Evolutionary conservation across 805 yeast genomes (phyloP).

Genomic region (Starmera caribaea): DNA sequence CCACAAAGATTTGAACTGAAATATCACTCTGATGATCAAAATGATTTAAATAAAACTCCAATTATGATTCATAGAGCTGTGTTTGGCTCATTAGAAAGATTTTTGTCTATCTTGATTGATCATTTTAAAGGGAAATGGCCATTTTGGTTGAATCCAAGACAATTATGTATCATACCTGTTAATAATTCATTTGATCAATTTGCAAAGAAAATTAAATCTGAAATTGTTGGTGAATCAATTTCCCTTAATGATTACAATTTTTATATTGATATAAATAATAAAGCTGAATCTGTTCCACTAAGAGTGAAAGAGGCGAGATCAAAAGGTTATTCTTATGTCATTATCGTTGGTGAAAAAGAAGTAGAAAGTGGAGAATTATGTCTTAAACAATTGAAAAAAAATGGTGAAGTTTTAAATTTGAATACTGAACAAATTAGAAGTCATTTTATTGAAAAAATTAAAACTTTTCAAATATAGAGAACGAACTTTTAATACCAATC

Average conservation of each 20-base stretch:
- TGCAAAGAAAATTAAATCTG: constrained; percentile 44
- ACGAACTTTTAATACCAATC: too few relatives aligned
- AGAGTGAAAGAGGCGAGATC: constrained; percentile 71
- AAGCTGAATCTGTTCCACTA: constrained; percentile 71
- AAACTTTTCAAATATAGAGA: constrained; percentile 1
- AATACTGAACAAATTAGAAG: constrained; percentile 40
- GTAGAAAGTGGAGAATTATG: constrained; percentile 48
- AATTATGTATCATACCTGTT: constrained; percentile 77
- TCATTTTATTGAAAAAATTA: constrained; percentile 32
- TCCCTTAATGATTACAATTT: constrained; percentile 54
- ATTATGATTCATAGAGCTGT: constrained; percentile 96
- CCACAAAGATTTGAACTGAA: constrained; percentile 75
- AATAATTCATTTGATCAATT: constrained; percentile 48
- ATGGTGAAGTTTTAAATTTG: constrained; percentile 32
- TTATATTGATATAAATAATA: constrained; percentile 64
- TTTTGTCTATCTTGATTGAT: constrained; percentile 82
- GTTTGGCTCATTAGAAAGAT: constrained; percentile 89
- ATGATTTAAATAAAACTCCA: constrained; percentile 51
- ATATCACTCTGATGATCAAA: constrained; percentile 41
- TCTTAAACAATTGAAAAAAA: constrained; percentile 47
- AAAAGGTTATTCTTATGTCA: constrained; percentile 68
- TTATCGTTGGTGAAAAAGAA: constrained; percentile 87
- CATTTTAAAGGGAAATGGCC: constrained; percentile 95
- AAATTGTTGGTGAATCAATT: constrained; percentile 28
- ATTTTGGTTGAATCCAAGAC: constrained; percentile 92